phyloP scores from a whole-genome alignment of 192 early-diverging fungal genomes.

The Coemansia sp. region DNA sequence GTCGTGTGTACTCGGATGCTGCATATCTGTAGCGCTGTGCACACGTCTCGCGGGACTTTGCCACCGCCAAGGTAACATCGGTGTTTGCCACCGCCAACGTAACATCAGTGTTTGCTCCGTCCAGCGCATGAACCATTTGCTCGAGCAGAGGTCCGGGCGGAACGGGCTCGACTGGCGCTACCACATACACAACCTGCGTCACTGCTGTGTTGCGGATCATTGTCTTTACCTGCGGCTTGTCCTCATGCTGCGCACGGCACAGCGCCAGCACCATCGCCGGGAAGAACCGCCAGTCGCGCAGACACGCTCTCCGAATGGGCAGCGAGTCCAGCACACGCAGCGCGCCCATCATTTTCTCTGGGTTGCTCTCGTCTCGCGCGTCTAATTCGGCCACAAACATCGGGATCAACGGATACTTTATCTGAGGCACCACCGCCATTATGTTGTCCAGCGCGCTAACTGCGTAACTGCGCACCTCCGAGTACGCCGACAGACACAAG shows the following conservation, averaged over 20 bases:
- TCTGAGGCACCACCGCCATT: slow-evolving; percentile 20
- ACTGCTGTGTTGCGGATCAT: slow-evolving; percentile 41
- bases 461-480: slow-evolving; percentile 42
- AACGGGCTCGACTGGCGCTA: slow-evolving; percentile 19
- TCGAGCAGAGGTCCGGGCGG: slow-evolving; percentile 1
- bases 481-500: slow-evolving; percentile 46
- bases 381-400: slow-evolving; percentile 36
- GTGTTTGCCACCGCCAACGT: too few relatives aligned
- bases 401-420: slow-evolving; percentile 46
- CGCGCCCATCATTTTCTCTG: slow-evolving; percentile 51
- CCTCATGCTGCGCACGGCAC: slow-evolving; percentile 52
- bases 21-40: slow-evolving; percentile 15
- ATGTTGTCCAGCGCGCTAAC: slow-evolving; percentile 35
- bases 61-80: slow-evolving; percentile 8
- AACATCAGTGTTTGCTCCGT: not conserved
- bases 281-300: slow-evolving; percentile 43
- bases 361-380: slow-evolving; percentile 34
- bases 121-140: slow-evolving; percentile 1
- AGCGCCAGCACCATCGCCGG: slow-evolving; percentile 38
- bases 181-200: slow-evolving; percentile 25
- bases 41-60: slow-evolving; percentile 2
- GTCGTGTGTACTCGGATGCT: slow-evolving; percentile 19
- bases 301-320: slow-evolving; percentile 23
- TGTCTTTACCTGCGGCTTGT: slow-evolving; percentile 51
- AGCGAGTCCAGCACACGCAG: slow-evolving; percentile 33